These are phyloP conservation scores for Erythrophleum fordii DNA, from an alignment of 306 rosid genomes.

Conservation along the genomic window DNA sequence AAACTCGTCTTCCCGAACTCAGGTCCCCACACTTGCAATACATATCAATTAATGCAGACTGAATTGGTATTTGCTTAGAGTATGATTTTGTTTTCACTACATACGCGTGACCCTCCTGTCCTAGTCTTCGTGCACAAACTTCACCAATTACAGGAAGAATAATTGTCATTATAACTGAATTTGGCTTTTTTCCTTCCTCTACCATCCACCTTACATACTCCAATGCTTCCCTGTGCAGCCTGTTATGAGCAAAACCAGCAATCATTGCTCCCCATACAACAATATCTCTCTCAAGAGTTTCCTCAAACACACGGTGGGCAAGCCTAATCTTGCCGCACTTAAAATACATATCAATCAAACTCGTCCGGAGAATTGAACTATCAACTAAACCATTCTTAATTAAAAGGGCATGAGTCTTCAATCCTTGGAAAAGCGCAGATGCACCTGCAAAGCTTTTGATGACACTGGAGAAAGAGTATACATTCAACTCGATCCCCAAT, in stretches of 20 bases:
- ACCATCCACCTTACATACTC: constrained; percentile 61
- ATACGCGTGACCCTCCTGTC: constrained; percentile 77
- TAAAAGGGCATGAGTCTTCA: constrained; percentile 70
- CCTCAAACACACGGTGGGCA: constrained; percentile 58
- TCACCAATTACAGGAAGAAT: constrained; percentile 72
- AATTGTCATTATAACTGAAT: constrained; percentile 52
- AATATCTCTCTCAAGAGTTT: constrained; percentile 58
- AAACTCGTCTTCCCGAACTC: constrained; percentile 64
- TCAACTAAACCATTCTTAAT: constrained; percentile 75
- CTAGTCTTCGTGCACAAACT: constrained; percentile 50
- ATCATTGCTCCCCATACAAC: constrained; percentile 77
- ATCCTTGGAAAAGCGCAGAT: constrained; percentile 66
- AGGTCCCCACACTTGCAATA: constrained; percentile 85
- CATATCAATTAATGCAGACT: constrained; percentile 85
- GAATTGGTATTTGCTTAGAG: constrained; percentile 57
- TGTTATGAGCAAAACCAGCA: constrained; percentile 58
- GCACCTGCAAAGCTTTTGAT: constrained; percentile 83
- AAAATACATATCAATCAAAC: constrained; percentile 51
- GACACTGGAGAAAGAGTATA: constrained; percentile 70
- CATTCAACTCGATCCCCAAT: constrained; percentile 74
- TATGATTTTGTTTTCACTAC: constrained; percentile 68
- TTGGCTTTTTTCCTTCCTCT: constrained; percentile 54
- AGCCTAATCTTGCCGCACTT: constrained; percentile 61
- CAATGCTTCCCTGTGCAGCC: constrained; percentile 60
- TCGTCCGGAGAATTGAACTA: constrained; percentile 53